Base-by-base conservation (phyloP, 2,329 filamentous ascomycete species). In the Fusarium nanum region DNA sequence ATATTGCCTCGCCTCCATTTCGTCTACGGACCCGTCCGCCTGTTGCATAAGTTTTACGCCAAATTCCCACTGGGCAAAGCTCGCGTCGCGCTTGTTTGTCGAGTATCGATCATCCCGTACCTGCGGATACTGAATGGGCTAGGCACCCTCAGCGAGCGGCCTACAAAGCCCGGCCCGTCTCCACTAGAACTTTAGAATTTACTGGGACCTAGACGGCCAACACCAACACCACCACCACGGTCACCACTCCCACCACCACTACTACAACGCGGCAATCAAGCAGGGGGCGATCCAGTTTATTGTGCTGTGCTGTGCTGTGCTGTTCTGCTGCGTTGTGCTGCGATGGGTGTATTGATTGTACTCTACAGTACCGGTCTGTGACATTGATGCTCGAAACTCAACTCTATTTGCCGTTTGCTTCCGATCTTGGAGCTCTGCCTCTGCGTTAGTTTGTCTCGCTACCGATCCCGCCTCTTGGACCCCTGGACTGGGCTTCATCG, bases 211-310 rank as follows among this genome's bases (percentile, higher is more conserved):
- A 27, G 48, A 48, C 63, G 64, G 61, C 67, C 68, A 73, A 53
- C 67, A 70, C 64, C 60, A 65, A 65, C 63, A 66, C 63, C 55
- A 71, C 71, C 71, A 68, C 69, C 61, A 70, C 72, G 67, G 67
- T 64, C 72, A 74, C 70, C 72, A 73, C 70, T 68, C 56, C 70
- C 70, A 73, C 70, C 63, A 73, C 72, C 50, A 68, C 63, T 56
- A 61, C 67, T 69, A 62, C 72, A 70, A 74, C 67, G 63, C 62
- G 71, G 67, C 70, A 74, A 68, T 70, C 65, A 62, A 60, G 59
- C 70, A 74, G 72, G 72, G 72, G 72, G 59, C 60, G 65, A 61
- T 60, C 63, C 63, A 66, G 28, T 65, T 65, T 28, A 57, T 57
- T 52, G 32, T 57, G 32, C 30, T 55, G 40, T 46, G 32, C 25